These are phyloP conservation scores for Hyaloraphidium curvatum DNA, from an alignment of 192 early-diverging fungal genomes.

Conservation along the genomic window DNA sequence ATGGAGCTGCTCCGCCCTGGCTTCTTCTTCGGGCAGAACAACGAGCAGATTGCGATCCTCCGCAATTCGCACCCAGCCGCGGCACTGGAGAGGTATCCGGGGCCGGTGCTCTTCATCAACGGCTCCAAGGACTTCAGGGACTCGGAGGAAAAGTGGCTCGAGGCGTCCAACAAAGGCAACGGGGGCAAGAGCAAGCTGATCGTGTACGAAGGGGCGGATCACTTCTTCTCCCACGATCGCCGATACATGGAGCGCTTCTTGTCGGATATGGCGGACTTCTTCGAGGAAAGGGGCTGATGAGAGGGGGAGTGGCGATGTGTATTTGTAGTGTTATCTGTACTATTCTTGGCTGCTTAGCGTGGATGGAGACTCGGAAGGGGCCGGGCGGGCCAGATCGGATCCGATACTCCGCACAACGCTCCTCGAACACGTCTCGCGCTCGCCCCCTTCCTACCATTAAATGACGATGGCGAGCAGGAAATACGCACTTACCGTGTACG, in stretches of 20 bases:
- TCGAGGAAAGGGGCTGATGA: no score
- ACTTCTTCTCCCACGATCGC: slow-evolving; percentile 12
- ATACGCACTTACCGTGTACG: slow-evolving; percentile 30
- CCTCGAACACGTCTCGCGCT: no score
- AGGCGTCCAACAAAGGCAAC: slow-evolving; percentile 4
- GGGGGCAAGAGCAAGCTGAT: slow-evolving; percentile 1
- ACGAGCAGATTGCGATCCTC: slow-evolving; percentile 8
- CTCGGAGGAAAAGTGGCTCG: slow-evolving; percentile 9
- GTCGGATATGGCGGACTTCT: slow-evolving; percentile 4
- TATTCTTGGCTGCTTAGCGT: no score
- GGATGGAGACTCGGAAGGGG: no score
- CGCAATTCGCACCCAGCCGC: neutral
- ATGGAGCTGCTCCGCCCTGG: slow-evolving; percentile 4
- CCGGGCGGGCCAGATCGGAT: no score
- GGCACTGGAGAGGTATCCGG: slow-evolving; percentile 5
- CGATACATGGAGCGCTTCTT: slow-evolving; percentile 9
- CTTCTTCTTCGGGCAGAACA: slow-evolving; percentile 7
- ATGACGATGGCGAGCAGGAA: no score
- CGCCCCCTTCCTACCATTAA: no score
- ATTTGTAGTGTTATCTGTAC: no score
- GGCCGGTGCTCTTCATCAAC: slow-evolving; percentile 10
- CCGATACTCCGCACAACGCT: no score
- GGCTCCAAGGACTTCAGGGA: slow-evolving; percentile 10
- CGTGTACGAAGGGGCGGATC: slow-evolving; percentile 11
- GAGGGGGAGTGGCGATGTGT: no score